Evolutionary conservation across 129 eudicot species (phyloP).

Genomic region (Tanacetum coccineum): DNA sequence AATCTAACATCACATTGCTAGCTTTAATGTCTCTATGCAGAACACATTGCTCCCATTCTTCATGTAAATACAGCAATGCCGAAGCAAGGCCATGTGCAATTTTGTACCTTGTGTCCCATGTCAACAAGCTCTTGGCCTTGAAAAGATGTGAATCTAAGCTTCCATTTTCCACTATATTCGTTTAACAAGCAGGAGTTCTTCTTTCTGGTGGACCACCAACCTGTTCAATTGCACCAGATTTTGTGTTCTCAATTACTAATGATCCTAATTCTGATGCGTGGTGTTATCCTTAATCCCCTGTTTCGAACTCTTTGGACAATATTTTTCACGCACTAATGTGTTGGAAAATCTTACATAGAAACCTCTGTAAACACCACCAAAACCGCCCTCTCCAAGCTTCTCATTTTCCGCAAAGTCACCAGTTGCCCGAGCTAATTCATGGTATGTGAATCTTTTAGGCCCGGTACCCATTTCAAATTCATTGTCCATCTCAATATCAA

Average conservation of each 20-base stretch:
- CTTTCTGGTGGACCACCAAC: background rate
- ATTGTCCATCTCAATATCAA: conserved; percentile 1
- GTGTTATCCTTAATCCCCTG: conserved; percentile 6
- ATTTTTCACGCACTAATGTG: background rate
- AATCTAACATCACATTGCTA: conserved; percentile 5
- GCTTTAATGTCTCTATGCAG: background rate
- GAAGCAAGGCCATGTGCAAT: background rate
- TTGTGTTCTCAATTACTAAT: conserved; percentile 9
- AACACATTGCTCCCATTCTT: conserved; percentile 15
- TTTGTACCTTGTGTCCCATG: conserved; percentile 8
- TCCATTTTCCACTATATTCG: conserved; percentile 4
- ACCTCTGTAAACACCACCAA: conserved; percentile 6
- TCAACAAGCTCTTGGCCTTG: background rate
- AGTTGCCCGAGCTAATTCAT: background rate
- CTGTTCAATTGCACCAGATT: background rate
- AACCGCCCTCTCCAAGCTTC: conserved; percentile 12
- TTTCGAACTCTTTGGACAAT: conserved; percentile 6
- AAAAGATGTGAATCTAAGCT: conserved; percentile 11
- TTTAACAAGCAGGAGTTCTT: background rate
- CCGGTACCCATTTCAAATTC: background rate
- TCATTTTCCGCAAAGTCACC: background rate
- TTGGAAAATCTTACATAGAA: background rate
- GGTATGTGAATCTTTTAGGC: background rate
- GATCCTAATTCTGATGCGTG: conserved; percentile 7
- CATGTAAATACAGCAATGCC: background rate